These are phyloP conservation scores for Chalciporus chontae DNA, from an alignment of 768 basidiomycete species.

Conservation along the genomic window DNA sequence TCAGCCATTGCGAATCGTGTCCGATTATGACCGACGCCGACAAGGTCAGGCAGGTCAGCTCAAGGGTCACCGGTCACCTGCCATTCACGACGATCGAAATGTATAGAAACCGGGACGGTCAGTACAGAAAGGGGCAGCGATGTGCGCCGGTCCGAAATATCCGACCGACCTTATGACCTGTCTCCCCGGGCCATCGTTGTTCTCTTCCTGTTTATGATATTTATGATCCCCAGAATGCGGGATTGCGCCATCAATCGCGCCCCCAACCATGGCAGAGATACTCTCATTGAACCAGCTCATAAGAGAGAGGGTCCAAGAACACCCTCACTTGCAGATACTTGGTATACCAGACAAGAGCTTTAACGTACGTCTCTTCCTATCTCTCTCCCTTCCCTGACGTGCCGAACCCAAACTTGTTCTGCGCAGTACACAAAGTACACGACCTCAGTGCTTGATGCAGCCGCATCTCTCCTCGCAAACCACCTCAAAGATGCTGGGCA, in stretches of 20 bases:
- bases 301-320: slow-evolving; percentile 12
- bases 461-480: slow-evolving; percentile 27
- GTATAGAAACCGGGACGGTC: too few relatives aligned
- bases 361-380: slow-evolving; percentile 6
- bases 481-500: slow-evolving; percentile 15
- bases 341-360: slow-evolving; percentile 25
- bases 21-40: not conserved
- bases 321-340: slow-evolving; percentile 22
- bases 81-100: too few relatives aligned
- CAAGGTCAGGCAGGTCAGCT: not conserved
- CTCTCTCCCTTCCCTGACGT: not conserved
- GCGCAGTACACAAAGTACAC: slow-evolving; percentile 26
- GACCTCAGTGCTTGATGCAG: slow-evolving; percentile 20
- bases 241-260: not conserved
- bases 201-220: not conserved
- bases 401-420: not conserved
- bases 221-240: not conserved
- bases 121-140: too few relatives aligned
- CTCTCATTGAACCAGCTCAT: slow-evolving; percentile 29
- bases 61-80: too few relatives aligned
- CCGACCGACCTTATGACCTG: not conserved
- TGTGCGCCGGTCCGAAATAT: not conserved
- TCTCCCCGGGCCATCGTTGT: too few relatives aligned
- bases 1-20: slow-evolving; percentile 7
- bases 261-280: slow-evolving; percentile 17